These are phyloP conservation scores for Paramecium tetraurelia DNA, from an alignment of 73 alveolate species.

Conservation along the genomic window DNA sequence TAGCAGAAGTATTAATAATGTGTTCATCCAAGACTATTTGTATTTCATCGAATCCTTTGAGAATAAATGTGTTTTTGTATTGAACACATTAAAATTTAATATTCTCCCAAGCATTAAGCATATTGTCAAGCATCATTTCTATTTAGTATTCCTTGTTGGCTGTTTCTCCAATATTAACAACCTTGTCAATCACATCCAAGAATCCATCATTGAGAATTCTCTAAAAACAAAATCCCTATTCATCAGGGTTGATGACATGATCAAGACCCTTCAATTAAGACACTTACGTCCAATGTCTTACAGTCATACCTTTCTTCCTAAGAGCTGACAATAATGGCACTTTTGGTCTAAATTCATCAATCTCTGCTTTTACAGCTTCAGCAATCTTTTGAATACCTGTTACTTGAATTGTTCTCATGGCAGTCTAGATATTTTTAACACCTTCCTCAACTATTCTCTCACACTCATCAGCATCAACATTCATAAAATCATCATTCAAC, in stretches of 20 bases:
- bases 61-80: conserved; percentile 75
- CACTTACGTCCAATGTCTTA: conserved; percentile 94
- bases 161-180: conserved; percentile 92
- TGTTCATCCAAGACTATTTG: conserved; percentile 94
- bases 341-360: conserved; percentile 93
- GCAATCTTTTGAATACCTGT: conserved; percentile 79
- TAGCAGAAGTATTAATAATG: conserved; percentile 97
- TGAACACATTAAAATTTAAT: conserved; percentile 75
- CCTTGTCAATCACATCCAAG: conserved; percentile 78
- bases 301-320: conserved; percentile 94
- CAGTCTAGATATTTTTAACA: conserved; percentile 70
- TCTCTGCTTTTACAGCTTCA: conserved; percentile 79
- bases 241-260: conserved; percentile 86
- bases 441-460: conserved; percentile 75
- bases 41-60: conserved; percentile 91
- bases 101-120: conserved; percentile 85
- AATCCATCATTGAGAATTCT: conserved; percentile 85
- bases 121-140: conserved; percentile 75
- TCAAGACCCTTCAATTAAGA: conserved; percentile 80
- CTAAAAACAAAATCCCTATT: conserved; percentile 88
- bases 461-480: conserved; percentile 74
- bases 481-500: conserved; percentile 77
- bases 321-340: conserved; percentile 93
- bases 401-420: conserved; percentile 72
- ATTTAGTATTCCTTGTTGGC: conserved; percentile 87